A percentile compares a stretch with the other conserved stretches of the same genome.
Evolutionary conservation across 192 early-diverging fungal species (phyloP).

Genomic region (Entomortierella beljakovae): DNA sequence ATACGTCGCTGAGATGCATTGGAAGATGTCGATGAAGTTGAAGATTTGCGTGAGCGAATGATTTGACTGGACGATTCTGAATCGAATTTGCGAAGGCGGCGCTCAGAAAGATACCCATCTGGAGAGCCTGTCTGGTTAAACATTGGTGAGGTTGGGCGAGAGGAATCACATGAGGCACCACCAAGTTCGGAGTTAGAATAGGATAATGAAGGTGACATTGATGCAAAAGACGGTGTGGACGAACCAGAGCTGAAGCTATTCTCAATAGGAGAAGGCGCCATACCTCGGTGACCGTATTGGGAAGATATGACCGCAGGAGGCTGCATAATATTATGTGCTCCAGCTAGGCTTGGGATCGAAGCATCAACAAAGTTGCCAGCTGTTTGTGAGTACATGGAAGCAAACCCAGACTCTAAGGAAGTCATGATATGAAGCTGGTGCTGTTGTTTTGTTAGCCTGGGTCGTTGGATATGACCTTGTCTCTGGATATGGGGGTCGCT

Average conservation of each 20-base stretch:
- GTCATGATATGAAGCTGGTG: slow-evolving; percentile 40
- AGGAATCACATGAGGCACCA: slow-evolving; percentile 29
- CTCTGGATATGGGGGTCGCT: background rate
- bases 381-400: slow-evolving; percentile 8
- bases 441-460: background rate
- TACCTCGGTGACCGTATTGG: slow-evolving; percentile 5
- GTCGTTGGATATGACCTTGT: slow-evolving; percentile 2
- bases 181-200: slow-evolving; percentile 19
- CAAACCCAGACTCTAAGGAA: slow-evolving; percentile 19
- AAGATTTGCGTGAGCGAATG: slow-evolving; percentile 33
- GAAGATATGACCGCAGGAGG: background rate
- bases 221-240: slow-evolving; percentile 38
- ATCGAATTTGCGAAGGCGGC: slow-evolving; percentile 4
- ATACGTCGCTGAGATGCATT: slow-evolving; percentile 32
- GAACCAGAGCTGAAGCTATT: slow-evolving; percentile 26
- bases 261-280: slow-evolving; percentile 31
- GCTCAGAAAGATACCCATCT: slow-evolving; percentile 18
- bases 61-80: slow-evolving; percentile 11
- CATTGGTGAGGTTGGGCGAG: slow-evolving; percentile 33
- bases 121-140: background rate
- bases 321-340: background rate
- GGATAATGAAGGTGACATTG: slow-evolving; percentile 27
- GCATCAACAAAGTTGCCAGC: background rate
- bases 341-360: background rate
- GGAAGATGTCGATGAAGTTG: slow-evolving; percentile 35